Evolutionary conservation across 352 stramenopile genomes (phyloP), one percentile per base, ranked within the genome.

Genomic region (Ochromonadaceae sp.): DNA sequence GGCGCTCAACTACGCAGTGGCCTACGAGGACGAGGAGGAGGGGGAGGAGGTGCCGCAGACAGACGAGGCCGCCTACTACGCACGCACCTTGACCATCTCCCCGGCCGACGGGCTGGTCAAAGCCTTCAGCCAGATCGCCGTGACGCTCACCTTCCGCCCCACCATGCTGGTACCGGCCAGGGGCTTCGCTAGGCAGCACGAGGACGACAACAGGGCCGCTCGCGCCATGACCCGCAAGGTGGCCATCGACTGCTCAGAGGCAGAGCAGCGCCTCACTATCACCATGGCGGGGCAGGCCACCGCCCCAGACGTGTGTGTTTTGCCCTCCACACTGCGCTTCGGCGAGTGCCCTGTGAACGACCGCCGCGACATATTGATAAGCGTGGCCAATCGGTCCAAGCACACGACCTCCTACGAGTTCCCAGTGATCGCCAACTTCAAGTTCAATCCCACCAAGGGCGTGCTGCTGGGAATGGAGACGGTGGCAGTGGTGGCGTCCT

Each of bases 401-500:
- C 10, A 83, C 0, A n/a, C n/a, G n/a, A 83, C 79, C 5, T 68
- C 59, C 7, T 93, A 83, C 40, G 61, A 71, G 10, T 74, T 91
- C 39, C 50, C 70, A 0, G 82, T 78, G 38, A 59, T 82, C 12
- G 79, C 86, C 0, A 81, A 93, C 22, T 95, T 93, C 50, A 66
- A 76, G 1, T 62, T 76, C 31, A 78, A 74, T 32, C 87, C 87
- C 7, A 61, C 47, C 10, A 65, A 50, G 7, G 86, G 87, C 0
- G 73, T 76, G 0, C 67, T 95, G 4, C 75, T 90, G n/a, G 78
- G 86, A 2, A 47, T 86, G 32, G 81, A 93, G 70, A 88, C 79
- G 0, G 80, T 91, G 65, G 90, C 72, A n/a, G 68, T 92, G 31
- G 71, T 93, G 0, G 74, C 91, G 28, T 91, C 81, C 52, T 95